Percentiles rank a stretch among this genome's conserved stretches.
phyloP scores from a whole-genome alignment of 2,329 filamentous ascomycete genomes.

The Fusarium sp. region DNA sequence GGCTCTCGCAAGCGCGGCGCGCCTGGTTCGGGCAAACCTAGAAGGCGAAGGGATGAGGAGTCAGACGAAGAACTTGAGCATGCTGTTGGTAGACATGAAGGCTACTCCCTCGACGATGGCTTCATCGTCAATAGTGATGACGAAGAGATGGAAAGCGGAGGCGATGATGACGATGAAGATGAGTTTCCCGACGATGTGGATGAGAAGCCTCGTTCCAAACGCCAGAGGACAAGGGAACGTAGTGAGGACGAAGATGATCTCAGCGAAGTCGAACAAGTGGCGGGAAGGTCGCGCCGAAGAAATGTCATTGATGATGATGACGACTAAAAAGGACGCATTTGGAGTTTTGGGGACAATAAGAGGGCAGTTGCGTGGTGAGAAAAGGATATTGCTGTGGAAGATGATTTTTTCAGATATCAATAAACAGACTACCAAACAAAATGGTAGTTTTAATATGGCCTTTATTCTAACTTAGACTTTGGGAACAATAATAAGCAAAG shows the following conservation, averaged over 20 bases:
- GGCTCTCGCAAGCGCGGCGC: constrained; percentile 66
- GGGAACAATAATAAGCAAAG: not conserved
- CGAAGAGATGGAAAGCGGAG: constrained; percentile 71
- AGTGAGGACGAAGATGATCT: constrained; percentile 63
- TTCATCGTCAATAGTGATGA: constrained; percentile 83
- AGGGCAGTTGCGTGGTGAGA: constrained; percentile 5
- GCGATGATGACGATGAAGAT: constrained; percentile 75
- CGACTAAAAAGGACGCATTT: constrained; percentile 54
- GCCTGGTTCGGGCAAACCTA: constrained; percentile 62
- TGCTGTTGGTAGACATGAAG: constrained; percentile 73
- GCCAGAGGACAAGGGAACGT: constrained; percentile 63
- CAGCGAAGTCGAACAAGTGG: constrained; percentile 64
- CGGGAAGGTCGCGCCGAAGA: constrained; percentile 64
- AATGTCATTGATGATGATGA: constrained; percentile 72
- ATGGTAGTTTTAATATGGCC: not conserved
- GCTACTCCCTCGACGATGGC: constrained; percentile 84
- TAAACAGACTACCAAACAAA: not conserved
- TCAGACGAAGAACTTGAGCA: constrained; percentile 79
- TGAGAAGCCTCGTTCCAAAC: constrained; percentile 61
- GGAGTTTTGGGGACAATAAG: constrained; percentile 1
- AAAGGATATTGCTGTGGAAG: constrained; percentile 32
- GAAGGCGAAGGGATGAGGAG: constrained; percentile 75
- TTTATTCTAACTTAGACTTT: constrained; percentile 13
- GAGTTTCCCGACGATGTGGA: constrained; percentile 66
- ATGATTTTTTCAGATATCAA: constrained; percentile 20